phyloP scores from a whole-genome alignment of 805 yeast species.

The Torulaspora delbrueckii region DNA sequence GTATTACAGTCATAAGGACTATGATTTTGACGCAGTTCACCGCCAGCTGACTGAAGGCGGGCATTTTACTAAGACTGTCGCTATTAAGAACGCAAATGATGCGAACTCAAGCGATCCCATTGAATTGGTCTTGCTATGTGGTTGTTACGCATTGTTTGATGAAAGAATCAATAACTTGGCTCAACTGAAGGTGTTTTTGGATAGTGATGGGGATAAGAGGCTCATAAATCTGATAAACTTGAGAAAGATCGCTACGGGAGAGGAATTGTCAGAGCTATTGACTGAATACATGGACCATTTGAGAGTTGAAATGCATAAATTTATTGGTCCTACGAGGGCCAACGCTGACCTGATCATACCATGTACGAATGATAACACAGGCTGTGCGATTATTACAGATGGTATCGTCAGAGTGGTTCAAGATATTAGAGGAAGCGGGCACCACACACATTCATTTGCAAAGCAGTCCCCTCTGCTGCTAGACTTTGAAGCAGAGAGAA shows the following conservation, averaged over 20 bases:
- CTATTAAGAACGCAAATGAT: constrained; percentile 17
- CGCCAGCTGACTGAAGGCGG: constrained; percentile 15
- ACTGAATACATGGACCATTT: constrained; percentile 29
- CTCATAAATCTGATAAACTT: constrained; percentile 66
- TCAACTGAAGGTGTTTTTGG: constrained; percentile 66
- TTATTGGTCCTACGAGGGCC: constrained; percentile 30
- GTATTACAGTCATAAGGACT: constrained; percentile 25
- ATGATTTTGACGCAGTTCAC: constrained; percentile 34
- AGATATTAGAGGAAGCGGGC: constrained; percentile 15
- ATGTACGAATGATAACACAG: constrained; percentile 25
- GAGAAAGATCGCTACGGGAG: constrained; percentile 11
- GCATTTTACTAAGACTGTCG: constrained; percentile 13
- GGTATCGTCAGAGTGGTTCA: constrained; percentile 32
- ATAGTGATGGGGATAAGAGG: constrained; percentile 80
- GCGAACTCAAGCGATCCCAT: constrained; percentile 15
- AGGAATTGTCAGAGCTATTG: constrained; percentile 21
- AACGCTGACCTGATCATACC: constrained; percentile 34
- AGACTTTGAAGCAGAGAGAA: constrained; percentile 30
- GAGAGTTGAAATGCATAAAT: constrained; percentile 31
- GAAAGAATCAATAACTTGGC: constrained; percentile 50
- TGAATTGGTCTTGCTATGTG: constrained; percentile 53
- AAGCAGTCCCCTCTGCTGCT: constrained; percentile 20
- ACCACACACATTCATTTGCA: background rate
- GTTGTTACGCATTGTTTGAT: constrained; percentile 75
- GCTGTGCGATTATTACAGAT: constrained; percentile 29